These are phyloP conservation scores for Ascocoryne sarcoides DNA, from an alignment of 2,329 filamentous ascomycete species.

Conservation along the genomic window DNA sequence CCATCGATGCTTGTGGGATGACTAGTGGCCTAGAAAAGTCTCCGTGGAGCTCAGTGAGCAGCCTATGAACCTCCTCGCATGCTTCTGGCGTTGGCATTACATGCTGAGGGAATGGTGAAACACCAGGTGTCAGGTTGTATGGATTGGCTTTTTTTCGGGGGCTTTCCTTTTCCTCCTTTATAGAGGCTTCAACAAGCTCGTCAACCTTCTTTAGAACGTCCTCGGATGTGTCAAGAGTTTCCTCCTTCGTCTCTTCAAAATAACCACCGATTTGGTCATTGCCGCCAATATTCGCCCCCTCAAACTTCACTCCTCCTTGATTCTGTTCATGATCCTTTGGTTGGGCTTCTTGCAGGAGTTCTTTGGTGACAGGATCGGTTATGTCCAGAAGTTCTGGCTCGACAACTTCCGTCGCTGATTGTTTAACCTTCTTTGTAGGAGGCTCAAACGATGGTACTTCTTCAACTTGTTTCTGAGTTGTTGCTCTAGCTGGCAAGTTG, in stretches of 20 bases:
- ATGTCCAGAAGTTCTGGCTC: too few relatives aligned
- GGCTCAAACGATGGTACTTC: too few relatives aligned
- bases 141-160: background rate
- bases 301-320: background rate
- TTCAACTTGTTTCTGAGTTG: too few relatives aligned
- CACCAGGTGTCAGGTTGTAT: background rate
- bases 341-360: background rate
- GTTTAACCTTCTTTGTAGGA: too few relatives aligned
- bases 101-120: slow-evolving; percentile 57
- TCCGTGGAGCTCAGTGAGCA: slow-evolving; percentile 60
- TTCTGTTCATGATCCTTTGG: background rate
- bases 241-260: background rate
- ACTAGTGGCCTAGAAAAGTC: slow-evolving; percentile 53
- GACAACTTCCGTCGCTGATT: too few relatives aligned
- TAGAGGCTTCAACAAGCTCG: background rate
- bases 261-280: background rate
- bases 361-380: background rate
- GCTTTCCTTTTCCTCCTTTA: background rate
- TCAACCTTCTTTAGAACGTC: background rate
- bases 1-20: slow-evolving; percentile 61
- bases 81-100: slow-evolving; percentile 55
- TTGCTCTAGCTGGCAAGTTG: too few relatives aligned
- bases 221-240: background rate
- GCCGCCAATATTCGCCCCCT: background rate
- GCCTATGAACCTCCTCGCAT: slow-evolving; percentile 57